Conservation (phyloP, 495 filamentous ascomycete genomes). For the Poronia punctata region DNA sequence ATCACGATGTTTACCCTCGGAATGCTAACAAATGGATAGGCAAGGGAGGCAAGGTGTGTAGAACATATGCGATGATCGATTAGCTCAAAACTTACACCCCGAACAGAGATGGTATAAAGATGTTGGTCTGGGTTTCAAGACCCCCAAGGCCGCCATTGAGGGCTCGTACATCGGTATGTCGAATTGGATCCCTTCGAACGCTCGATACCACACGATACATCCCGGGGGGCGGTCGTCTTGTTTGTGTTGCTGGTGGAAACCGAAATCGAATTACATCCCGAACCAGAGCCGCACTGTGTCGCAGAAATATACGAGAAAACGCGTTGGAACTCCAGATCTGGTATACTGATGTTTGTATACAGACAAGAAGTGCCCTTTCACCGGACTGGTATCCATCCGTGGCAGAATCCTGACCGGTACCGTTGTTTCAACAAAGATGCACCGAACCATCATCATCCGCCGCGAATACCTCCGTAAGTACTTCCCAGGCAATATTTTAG, state of each 20-base stretch:
- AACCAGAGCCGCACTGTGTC: too few relatives aligned
- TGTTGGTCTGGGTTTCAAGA: slow-evolving; percentile 96
- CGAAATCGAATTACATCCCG: background rate
- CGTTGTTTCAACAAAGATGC: slow-evolving; percentile 99
- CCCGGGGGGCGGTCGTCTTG: too few relatives aligned
- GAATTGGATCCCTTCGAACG: slow-evolving; percentile 5
- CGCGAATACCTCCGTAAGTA: slow-evolving; percentile 77
- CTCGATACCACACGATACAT: too few relatives aligned
- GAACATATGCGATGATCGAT: slow-evolving; percentile 7
- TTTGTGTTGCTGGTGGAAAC: too few relatives aligned
- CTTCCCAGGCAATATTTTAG: background rate
- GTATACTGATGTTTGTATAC: slow-evolving; percentile 17
- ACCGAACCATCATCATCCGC: slow-evolving; percentile 97
- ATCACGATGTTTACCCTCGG: too few relatives aligned
- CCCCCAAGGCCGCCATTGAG: slow-evolving; percentile 95
- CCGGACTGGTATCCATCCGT: slow-evolving; percentile 94
- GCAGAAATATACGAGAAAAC: too few relatives aligned
- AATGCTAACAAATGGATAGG: slow-evolving; percentile 18
- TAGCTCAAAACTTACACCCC: slow-evolving; percentile 16
- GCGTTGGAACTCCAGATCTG: slow-evolving; percentile 3
- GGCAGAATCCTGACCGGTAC: slow-evolving; percentile 99
- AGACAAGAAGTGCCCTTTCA: slow-evolving; percentile 99
- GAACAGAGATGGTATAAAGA: slow-evolving; percentile 99
- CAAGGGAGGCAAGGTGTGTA: slow-evolving; percentile 56
- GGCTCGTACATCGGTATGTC: slow-evolving; percentile 96